Evolutionary conservation across 257 asterid genomes (phyloP).

Genomic region (Nicotiana otophora): DNA sequence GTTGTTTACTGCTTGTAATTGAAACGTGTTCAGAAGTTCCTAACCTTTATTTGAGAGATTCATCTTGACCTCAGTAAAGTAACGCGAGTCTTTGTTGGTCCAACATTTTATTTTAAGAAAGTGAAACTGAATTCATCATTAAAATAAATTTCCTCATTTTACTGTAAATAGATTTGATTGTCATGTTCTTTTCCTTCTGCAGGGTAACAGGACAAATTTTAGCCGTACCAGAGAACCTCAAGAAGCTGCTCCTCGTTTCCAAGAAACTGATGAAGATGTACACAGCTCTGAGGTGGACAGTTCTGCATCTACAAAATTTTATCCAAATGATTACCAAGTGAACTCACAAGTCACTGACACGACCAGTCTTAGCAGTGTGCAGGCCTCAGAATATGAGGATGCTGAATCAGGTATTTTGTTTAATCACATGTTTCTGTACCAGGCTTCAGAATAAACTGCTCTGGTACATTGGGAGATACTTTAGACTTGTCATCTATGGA

Average conservation of each 20-base stretch:
- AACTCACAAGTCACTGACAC: constrained; percentile 67
- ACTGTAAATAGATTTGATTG: background rate
- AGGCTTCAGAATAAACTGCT: background rate
- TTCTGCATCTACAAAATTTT: constrained; percentile 49
- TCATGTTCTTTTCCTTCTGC: constrained; percentile 18
- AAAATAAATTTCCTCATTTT: background rate
- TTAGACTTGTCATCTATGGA: background rate
- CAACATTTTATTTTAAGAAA: background rate
- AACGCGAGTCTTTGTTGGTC: background rate
- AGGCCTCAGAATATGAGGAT: constrained; percentile 80
- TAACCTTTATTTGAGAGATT: background rate
- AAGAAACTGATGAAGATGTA: constrained; percentile 36
- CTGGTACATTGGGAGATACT: background rate
- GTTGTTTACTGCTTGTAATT: constrained; percentile 2
- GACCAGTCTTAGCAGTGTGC: constrained; percentile 58
- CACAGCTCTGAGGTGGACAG: constrained; percentile 48
- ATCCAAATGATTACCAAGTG: constrained; percentile 52
- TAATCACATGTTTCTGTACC: background rate
- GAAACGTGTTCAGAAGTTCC: background rate
- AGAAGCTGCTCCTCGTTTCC: constrained; percentile 35
- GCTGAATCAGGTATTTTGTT: constrained; percentile 71
- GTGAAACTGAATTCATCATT: constrained; percentile 1
- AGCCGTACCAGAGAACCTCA: constrained; percentile 51
- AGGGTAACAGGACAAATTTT: constrained; percentile 70
- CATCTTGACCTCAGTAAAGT: background rate